Evolutionary conservation across 129 eudicot genomes (phyloP), one percentile per base, ranked within the genome.

Genomic region (Arctium lappa): DNA sequence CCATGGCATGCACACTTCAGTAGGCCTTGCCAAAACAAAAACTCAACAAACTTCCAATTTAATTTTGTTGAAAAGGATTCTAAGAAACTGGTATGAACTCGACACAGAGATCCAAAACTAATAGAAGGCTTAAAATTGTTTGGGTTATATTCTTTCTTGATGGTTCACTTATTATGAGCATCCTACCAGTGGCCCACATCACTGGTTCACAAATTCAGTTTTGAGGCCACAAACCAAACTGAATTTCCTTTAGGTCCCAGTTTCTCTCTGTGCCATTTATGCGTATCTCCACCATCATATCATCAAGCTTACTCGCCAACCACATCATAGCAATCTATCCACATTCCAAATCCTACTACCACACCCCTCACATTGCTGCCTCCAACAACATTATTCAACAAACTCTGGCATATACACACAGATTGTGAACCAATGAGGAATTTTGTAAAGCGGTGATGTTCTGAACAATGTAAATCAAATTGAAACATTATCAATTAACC

Each of bases 11-110:
- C 80, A 74, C 18, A 53, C 10, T 27, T 42, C 37, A 27, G 69
- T 76, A 50, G 13, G 44, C 53, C 56, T 60, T 63, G 31, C 81
- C 80, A 32, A 34, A 18, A 16, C 53, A 56, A 77, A 77, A n/a
- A 18, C 73, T 34, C 60, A 68, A 31, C 72, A 77, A 77, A 62
- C 60, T 18, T 32, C 71, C 9, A 53, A 15, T 36, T 11, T 31
- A 15, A 16, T 48, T 76, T 76, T 32, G n/a, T 76, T 5, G 10
- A 76, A 60, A 60, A 33, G 1, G 31, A 46, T 53, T 48, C 80
- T 31, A 15, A 76, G 42, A 76, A 27, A 31, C 22, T 50, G 68
- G 68, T 16, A 60, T 60, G 68, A n/a, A n/a, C 68, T 60, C n/a
- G 29, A 46, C 68, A 60, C 68, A 60, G 6, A 15, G 1, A 50